Evolutionary conservation across 352 stramenopile species (phyloP).

Genomic region (Phytophthora idaei): DNA sequence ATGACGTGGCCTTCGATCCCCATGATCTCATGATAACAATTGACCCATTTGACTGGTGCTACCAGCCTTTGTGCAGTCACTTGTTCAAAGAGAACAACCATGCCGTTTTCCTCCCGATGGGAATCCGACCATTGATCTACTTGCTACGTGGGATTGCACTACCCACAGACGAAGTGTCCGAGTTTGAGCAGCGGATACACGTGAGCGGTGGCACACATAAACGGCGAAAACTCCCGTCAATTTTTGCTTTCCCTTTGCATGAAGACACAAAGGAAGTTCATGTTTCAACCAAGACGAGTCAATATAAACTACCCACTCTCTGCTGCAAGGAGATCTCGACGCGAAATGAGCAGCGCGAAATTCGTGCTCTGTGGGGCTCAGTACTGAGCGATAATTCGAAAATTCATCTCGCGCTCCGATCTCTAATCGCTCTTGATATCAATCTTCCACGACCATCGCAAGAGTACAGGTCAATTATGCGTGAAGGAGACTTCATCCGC

Average conservation of each 20-base stretch:
- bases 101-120: constrained; percentile 50
- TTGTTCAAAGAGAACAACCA: constrained; percentile 27
- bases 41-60: constrained; percentile 72
- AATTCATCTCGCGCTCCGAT: constrained; percentile 47
- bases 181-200: constrained; percentile 31
- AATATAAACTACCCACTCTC: constrained; percentile 12
- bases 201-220: background rate
- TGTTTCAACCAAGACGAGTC: background rate
- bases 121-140: constrained; percentile 40
- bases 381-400: constrained; percentile 17
- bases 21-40: constrained; percentile 49
- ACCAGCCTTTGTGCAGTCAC: constrained; percentile 33
- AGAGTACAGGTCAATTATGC: constrained; percentile 39
- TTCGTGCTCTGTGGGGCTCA: constrained; percentile 23
- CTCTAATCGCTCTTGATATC: constrained; percentile 36
- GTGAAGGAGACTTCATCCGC: constrained; percentile 6
- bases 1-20: constrained; percentile 27
- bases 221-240: constrained; percentile 36
- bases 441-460: constrained; percentile 39
- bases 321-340: constrained; percentile 2
- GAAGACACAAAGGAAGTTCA: background rate
- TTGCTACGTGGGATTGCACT: constrained; percentile 42
- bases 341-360: constrained; percentile 5
- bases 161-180: constrained; percentile 57
- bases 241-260: constrained; percentile 43